Evolutionary conservation across 768 basidiomycete species (phyloP), one percentile per base, ranked within the genome.

Genomic region (Lentinula sp.): DNA sequence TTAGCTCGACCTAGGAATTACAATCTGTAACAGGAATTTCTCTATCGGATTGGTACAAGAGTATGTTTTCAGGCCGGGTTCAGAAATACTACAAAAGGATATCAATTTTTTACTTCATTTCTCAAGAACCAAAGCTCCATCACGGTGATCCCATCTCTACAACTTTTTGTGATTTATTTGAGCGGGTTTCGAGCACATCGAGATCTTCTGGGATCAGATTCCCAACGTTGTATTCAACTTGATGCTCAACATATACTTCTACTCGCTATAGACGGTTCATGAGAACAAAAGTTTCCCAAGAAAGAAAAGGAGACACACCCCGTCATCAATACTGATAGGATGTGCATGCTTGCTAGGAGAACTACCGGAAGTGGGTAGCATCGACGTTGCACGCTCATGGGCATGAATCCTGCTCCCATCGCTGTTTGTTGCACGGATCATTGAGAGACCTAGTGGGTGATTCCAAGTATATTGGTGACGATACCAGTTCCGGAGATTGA

Each of bases 401-500:
- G 55, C 37, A 56, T 56, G 37, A 13, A 28, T 37, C 3, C 40
- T 40, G 21, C n/a, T 16, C 28, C 39, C 55, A 56, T 43, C 23
- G n/a, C 21, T 28, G 7, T 39, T 28, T 15, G 23, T 37, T n/a
- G 55, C 35, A 16, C 52, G 60, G n/a, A 61, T 59, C 45, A 61
- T 35, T 10, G 40, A 57, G 42, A 64, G 53, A 10, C 63, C 57
- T 5, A 59, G 13, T 35, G 63, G 56, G 15, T 50, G 63, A 21
- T 56, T 34, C 63, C 42, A 39, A 11, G 61, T 48, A 21, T 64
- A 55, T 55, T 58, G 64, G 35, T 64, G 64, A 7, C 64, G 64
- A 54, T 62, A 64, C 64, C 64, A 64, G 34, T 64, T 62, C 2
- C 64, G 61, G 3, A 64, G 59, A 45, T 64, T 64, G 16, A 64